Percentiles rank a stretch among this genome's conserved stretches.
Evolutionary conservation across 169 alveolate genomes (phyloP).

Genomic region (Plasmodium gonderi): DNA sequence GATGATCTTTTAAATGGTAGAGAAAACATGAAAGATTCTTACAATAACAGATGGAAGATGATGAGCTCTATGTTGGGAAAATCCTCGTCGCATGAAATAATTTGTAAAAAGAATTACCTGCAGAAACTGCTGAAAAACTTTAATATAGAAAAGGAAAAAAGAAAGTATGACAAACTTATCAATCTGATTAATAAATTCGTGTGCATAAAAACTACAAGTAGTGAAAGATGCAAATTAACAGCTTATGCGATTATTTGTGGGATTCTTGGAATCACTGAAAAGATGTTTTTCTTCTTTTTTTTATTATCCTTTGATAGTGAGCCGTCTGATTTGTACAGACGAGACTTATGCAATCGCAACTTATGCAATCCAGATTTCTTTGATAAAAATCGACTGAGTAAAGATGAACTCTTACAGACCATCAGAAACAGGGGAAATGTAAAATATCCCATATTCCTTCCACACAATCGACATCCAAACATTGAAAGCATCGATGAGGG

Average conservation of each 20-base stretch:
- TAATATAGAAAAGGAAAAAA: conserved; percentile 27
- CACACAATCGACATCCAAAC: background rate
- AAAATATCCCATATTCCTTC: background rate
- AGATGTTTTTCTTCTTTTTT: conserved; percentile 46
- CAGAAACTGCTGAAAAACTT: background rate
- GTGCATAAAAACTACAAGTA: conserved; percentile 57
- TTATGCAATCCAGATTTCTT: too few relatives aligned
- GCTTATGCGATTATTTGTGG: conserved; percentile 75
- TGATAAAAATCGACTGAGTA: background rate
- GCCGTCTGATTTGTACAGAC: background rate
- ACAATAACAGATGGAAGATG: background rate
- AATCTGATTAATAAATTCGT: conserved; percentile 30
- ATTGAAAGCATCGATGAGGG: background rate
- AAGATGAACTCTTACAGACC: background rate
- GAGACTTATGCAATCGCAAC: background rate
- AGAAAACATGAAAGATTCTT: background rate
- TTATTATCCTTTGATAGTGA: conserved; percentile 14
- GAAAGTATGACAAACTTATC: conserved; percentile 13
- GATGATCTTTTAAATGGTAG: background rate
- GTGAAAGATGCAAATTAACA: conserved; percentile 66
- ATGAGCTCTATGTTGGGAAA: background rate
- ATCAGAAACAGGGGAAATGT: background rate
- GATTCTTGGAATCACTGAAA: conserved; percentile 48
- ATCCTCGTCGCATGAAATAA: too few relatives aligned
- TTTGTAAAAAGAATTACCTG: background rate